A percentile compares a stretch with the other conserved stretches of the same genome.
Conservation (phyloP, 148 eudicot species). For the Talinum fruticosum region DNA sequence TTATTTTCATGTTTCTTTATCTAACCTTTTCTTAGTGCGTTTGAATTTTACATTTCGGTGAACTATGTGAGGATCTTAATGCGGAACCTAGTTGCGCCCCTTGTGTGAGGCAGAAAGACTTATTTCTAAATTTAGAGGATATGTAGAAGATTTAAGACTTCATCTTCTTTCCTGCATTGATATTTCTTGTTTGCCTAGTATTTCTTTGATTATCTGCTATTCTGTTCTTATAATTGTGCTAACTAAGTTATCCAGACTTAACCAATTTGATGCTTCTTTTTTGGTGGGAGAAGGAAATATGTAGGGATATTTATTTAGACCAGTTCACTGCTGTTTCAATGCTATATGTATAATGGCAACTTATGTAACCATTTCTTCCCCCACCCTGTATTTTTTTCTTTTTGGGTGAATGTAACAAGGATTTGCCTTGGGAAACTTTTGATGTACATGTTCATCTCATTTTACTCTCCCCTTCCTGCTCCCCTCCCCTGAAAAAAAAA, state of each 20-base stretch:
- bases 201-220: slow-evolving; percentile 9
- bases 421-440: neutral
- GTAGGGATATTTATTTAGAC: neutral
- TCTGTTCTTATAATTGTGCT: neutral
- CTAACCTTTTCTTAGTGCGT: slow-evolving; percentile 25
- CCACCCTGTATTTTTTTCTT: neutral
- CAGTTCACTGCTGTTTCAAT: neutral
- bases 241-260: neutral
- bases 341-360: slow-evolving; percentile 12
- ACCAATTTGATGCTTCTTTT: neutral
- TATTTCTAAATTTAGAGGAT: slow-evolving; percentile 26
- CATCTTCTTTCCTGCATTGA: slow-evolving; percentile 17
- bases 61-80: slow-evolving; percentile 35
- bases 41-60: slow-evolving; percentile 17
- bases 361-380: neutral
- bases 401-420: slow-evolving; percentile 7
- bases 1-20: slow-evolving; percentile 10
- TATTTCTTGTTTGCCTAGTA: slow-evolving; percentile 11
- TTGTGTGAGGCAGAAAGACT: slow-evolving; percentile 31
- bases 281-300: neutral
- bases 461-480: neutral
- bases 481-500: neutral
- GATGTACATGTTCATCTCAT: neutral
- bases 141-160: slow-evolving; percentile 35
- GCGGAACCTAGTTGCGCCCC: slow-evolving; percentile 32